Percentiles rank a stretch among this genome's conserved stretches.
Conservation (phyloP, 176 grass and related monocot species). For the Leersia perrieri region DNA sequence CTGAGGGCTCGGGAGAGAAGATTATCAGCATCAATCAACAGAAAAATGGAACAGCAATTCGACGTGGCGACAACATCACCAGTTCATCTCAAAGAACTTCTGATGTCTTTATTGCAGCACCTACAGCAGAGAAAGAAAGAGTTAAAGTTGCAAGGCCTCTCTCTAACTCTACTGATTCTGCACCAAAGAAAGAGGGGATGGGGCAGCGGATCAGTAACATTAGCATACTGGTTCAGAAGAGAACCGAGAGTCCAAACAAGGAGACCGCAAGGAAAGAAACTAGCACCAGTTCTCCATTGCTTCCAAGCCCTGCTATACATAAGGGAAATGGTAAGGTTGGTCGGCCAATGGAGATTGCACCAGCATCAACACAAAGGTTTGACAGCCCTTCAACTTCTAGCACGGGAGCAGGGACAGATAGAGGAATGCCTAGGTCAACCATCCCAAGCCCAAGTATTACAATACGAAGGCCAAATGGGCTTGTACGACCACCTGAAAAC, state of each 20-base stretch:
- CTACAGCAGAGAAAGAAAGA: slow-evolving; percentile 47
- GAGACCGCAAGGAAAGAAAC: slow-evolving; percentile 42
- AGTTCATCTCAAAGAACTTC: slow-evolving; percentile 33
- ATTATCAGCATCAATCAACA: slow-evolving; percentile 42
- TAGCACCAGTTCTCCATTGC: slow-evolving; percentile 25
- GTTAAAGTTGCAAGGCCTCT: slow-evolving; percentile 28
- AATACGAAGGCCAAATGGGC: slow-evolving; percentile 59
- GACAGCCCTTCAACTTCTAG: slow-evolving; percentile 38
- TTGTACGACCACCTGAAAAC: slow-evolving; percentile 36
- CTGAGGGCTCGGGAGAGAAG: slow-evolving; percentile 43
- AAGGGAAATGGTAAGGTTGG: slow-evolving; percentile 55
- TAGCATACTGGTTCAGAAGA: slow-evolving; percentile 55
- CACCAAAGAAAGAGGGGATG: slow-evolving; percentile 42
- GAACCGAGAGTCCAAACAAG: slow-evolving; percentile 44
- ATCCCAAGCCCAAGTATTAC: slow-evolving; percentile 55
- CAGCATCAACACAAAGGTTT: slow-evolving; percentile 37
- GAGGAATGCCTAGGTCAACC: slow-evolving; percentile 44
- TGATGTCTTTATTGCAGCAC: slow-evolving; percentile 29
- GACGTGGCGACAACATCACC: slow-evolving; percentile 15
- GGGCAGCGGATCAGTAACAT: slow-evolving; percentile 53
- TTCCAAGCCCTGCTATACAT: slow-evolving; percentile 29
- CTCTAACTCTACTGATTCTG: slow-evolving; percentile 31
- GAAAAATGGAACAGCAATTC: slow-evolving; percentile 50
- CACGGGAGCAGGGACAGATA: slow-evolving; percentile 33
- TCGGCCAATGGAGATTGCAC: slow-evolving; percentile 34